phyloP scores from a whole-genome alignment of 768 basidiomycete species.

The Leccinum pellstonianum region DNA sequence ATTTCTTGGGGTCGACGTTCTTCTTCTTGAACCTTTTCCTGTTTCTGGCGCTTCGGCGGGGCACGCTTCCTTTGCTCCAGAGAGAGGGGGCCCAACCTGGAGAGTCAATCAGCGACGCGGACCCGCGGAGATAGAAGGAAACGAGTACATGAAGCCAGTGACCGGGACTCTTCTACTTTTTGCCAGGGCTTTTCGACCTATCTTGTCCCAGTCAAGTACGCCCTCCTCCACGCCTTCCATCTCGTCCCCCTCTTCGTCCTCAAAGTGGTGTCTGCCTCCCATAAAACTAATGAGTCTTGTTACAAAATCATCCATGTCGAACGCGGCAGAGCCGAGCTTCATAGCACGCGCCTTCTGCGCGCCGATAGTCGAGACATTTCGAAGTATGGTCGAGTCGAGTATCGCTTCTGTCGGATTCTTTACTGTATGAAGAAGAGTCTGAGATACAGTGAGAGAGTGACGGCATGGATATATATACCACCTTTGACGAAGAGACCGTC shows the following conservation, averaged over 20 bases:
- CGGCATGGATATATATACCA: conserved; percentile 39
- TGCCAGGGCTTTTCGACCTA: conserved; percentile 81
- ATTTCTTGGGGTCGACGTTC: conserved; percentile 76
- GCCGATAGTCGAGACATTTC: conserved; percentile 73
- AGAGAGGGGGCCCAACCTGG: conserved; percentile 88
- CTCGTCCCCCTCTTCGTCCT: conserved; percentile 47
- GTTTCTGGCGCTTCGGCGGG: conserved; percentile 55
- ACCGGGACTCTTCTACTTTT: conserved; percentile 78
- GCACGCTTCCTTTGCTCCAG: conserved; percentile 80
- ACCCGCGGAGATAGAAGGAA: background rate
- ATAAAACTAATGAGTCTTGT: conserved; percentile 70
- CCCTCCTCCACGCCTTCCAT: conserved; percentile 51
- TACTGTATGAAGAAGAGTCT: conserved; percentile 41
- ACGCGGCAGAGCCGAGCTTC: conserved; percentile 84
- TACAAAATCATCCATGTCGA: conserved; percentile 92
- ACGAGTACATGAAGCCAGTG: conserved; percentile 83
- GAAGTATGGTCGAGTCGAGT: conserved; percentile 80
- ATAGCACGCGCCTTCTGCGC: conserved; percentile 88
- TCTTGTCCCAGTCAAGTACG: conserved; percentile 76
- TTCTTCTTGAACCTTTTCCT: conserved; percentile 71
- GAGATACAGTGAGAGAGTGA: conserved; percentile 1
- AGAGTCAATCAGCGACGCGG: conserved; percentile 15
- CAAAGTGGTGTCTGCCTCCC: conserved; percentile 62
- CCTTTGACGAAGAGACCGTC: conserved; percentile 67
- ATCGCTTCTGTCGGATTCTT: conserved; percentile 85